Base-by-base conservation (phyloP, 1,139 yeast genomes). In the Kluyveromyces marxianus region DNA sequence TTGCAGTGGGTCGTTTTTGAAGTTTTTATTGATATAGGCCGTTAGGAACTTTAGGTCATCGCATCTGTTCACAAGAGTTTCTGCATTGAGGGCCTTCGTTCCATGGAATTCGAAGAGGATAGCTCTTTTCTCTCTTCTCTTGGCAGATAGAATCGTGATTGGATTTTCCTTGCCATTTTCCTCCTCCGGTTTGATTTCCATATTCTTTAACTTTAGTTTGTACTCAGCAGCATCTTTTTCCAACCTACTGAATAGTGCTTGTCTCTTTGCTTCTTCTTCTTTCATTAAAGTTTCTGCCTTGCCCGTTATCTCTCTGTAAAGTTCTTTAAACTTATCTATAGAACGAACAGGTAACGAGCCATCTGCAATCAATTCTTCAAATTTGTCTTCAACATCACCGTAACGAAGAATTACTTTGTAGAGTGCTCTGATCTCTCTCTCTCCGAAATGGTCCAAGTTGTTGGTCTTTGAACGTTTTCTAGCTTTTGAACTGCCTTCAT, bases 11-110 rank as follows among this genome's bases (percentile, higher is more conserved):
- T 79, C 77, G 14, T 74, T 80, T 40, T 67, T 67, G 7, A 44
- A 59, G 42, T 55, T 44, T 36, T 51, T 50, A 37, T 54, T 50
- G 33, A 64, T 51, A 46, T 58, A 60, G 25, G 75, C 72, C 42
- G 77, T 78, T 48, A 94, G 69, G 28, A 81, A 65, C 44, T 75
- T 75, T 83, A 92, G 74, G 60, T 92, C 97, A 27, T 74, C 76
- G 0, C 97, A 96, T 54, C 98, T 79, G 50, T 81, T 79, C 32
- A 90, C 57, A 27, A 92, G 76, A 47, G 88, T 71, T 63, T 94
- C 98, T 0, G 98, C 98, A 68, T 94, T 94, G 56, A 94, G 70
- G 54, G 83, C 84, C 63, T 87, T 86, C 38, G 90, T 96, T 29
- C 92, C 95, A 48, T 82, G 84, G 65, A 83, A 89, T 57, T 88